phyloP scores from a whole-genome alignment of 2,329 filamentous ascomycete species.

The Cadophora gregata region DNA sequence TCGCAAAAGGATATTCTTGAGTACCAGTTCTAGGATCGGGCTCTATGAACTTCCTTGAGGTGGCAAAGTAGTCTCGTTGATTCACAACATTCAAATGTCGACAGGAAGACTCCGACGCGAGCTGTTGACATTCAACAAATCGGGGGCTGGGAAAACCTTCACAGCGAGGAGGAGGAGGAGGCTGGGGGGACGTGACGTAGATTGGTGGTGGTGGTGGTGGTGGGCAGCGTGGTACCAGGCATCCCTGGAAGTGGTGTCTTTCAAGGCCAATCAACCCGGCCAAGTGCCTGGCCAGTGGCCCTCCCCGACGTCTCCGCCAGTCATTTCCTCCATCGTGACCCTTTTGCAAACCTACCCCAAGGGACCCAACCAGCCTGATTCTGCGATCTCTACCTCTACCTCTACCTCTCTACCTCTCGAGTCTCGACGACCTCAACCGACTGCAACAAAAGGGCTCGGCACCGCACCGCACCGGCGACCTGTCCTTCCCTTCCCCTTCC shows the following conservation, averaged over 20 bases:
- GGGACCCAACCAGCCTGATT: not conserved
- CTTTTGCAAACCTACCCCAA: conserved; percentile 12
- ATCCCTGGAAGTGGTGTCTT: not conserved
- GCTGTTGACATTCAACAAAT: conserved; percentile 1
- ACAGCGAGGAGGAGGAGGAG: not conserved
- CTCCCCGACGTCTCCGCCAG: no score
- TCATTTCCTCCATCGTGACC: not conserved
- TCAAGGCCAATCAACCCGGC: not conserved
- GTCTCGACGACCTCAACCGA: no score
- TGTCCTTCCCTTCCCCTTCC: not conserved
- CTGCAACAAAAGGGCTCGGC: conserved; percentile 5
- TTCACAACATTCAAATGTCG: not conserved
- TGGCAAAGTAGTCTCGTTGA: not conserved
- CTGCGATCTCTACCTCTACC: conserved; percentile 1
- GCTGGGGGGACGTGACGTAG: conserved; percentile 14
- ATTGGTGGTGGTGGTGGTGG: no score
- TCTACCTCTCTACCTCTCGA: not conserved
- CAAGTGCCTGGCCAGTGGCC: not conserved
- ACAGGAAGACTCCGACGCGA: not conserved
- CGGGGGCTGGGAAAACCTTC: conserved; percentile 1
- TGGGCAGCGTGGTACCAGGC: no score
- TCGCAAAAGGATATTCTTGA: not conserved
- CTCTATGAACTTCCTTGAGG: not conserved
- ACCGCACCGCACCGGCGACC: conserved; percentile 5
- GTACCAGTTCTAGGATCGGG: not conserved